A percentile compares a stretch with the other conserved stretches of the same genome.
phyloP scores from a whole-genome alignment of 768 basidiomycete genomes.

The Lactifluus hygrophoroides region DNA sequence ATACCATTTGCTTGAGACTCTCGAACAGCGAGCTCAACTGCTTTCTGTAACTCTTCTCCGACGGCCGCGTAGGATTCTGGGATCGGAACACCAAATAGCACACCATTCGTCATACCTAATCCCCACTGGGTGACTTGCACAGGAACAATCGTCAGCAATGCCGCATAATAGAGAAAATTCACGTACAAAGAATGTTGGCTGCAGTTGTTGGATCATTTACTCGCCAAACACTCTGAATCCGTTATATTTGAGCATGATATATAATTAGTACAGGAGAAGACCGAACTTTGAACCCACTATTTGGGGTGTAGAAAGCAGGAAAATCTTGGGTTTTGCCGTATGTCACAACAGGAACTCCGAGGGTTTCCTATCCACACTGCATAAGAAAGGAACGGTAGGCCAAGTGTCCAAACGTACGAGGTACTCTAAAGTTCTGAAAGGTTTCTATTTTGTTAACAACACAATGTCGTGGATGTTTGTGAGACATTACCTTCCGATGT shows the following conservation, averaged over 20 bases:
- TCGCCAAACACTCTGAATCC: slow-evolving; percentile 76
- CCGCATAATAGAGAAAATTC: neutral
- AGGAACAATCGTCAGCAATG: neutral
- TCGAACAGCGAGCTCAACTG: slow-evolving; percentile 73
- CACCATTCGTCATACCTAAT: slow-evolving; percentile 67
- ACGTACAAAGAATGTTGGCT: slow-evolving; percentile 67
- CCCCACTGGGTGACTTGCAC: slow-evolving; percentile 56
- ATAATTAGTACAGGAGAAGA: neutral
- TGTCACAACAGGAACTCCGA: slow-evolving; percentile 85
- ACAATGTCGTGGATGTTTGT: neutral
- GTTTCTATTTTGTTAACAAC: neutral
- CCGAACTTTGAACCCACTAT: slow-evolving; percentile 72
- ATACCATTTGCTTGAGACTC: slow-evolving; percentile 81
- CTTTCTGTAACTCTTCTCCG: slow-evolving; percentile 63
- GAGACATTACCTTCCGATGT: slow-evolving; percentile 62
- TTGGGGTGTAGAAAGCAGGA: slow-evolving; percentile 87
- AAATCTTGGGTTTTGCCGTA: slow-evolving; percentile 74
- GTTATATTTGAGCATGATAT: neutral
- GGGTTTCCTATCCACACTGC: slow-evolving; percentile 63
- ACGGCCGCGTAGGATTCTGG: slow-evolving; percentile 61
- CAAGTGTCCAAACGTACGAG: slow-evolving; percentile 38
- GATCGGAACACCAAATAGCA: slow-evolving; percentile 83
- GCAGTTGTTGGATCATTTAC: slow-evolving; percentile 53
- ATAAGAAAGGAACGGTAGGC: neutral
- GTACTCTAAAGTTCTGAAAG: slow-evolving; percentile 65